Conservation (phyloP, 129 eudicot species). For the Apium graveolens region DNA sequence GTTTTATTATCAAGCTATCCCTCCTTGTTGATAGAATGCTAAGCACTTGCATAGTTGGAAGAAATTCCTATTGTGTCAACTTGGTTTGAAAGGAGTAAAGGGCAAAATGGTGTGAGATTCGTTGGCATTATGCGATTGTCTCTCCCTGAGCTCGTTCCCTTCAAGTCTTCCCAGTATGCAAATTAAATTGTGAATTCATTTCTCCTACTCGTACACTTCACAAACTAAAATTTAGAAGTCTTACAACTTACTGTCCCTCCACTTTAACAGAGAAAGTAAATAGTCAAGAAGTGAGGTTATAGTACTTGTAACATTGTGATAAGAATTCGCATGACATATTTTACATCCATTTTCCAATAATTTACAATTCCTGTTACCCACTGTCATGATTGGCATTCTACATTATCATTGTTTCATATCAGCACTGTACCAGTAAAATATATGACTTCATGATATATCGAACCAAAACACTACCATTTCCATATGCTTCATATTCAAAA, state of each 20-base stretch:
- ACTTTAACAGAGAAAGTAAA: background rate
- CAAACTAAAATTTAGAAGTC: background rate
- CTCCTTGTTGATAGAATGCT: background rate
- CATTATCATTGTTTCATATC: background rate
- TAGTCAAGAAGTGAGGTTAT: background rate
- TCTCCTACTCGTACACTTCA: background rate
- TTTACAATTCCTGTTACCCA: background rate
- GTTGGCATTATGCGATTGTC: background rate
- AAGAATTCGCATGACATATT: background rate
- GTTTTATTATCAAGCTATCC: background rate
- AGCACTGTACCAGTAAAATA: background rate
- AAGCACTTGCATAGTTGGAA: background rate
- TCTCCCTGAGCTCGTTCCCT: background rate
- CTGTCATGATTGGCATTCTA: background rate
- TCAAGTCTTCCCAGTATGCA: background rate
- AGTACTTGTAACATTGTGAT: background rate
- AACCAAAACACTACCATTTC: background rate
- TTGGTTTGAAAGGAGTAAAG: background rate
- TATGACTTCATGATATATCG: background rate
- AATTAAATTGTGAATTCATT: background rate
- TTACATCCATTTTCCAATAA: background rate
- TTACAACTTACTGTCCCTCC: background rate
- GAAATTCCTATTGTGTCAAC: background rate
- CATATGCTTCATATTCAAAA: background rate
- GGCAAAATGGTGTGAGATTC: background rate